phyloP scores from a whole-genome alignment of 495 filamentous ascomycete genomes.

The Trypethelium eluteriae region DNA sequence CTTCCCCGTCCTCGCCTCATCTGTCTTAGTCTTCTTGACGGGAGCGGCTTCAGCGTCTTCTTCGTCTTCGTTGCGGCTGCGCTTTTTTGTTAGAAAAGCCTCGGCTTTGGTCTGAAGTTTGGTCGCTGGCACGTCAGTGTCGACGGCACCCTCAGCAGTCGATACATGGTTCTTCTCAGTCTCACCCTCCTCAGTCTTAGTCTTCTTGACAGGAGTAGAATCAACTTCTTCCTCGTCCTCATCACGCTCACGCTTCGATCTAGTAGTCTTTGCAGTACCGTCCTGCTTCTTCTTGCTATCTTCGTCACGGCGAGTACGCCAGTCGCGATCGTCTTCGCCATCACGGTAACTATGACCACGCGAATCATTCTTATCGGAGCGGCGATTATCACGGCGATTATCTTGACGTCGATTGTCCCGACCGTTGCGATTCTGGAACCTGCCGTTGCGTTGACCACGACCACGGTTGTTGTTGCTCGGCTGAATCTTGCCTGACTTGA shows the following conservation, averaged over 20 bases:
- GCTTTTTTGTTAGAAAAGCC: too few species aligned
- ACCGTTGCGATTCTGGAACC: conserved; percentile 10
- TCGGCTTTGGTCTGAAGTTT: too few species aligned
- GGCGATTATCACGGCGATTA: conserved; percentile 27
- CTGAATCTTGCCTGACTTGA: conserved; percentile 43
- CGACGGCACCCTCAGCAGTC: too few species aligned
- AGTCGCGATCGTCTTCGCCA: conserved; percentile 25
- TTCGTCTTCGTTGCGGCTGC: too few species aligned
- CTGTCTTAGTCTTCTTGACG: not conserved
- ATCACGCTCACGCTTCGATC: conserved; percentile 29
- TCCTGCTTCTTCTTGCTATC: conserved; percentile 12
- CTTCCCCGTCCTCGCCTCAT: not conserved
- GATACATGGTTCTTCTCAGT: not conserved
- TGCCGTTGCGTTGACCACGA: conserved; percentile 13
- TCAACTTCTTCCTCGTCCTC: conserved; percentile 14
- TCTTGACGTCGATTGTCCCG: conserved; percentile 8
- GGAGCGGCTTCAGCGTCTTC: not conserved
- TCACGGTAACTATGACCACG: conserved; percentile 23
- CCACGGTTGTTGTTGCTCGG: conserved; percentile 12
- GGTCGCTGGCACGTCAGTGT: too few species aligned
- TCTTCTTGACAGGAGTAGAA: conserved; percentile 5
- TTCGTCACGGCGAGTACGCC: conserved; percentile 16
- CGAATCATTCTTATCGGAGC: conserved; percentile 2
- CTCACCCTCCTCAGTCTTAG: conserved; percentile 17
- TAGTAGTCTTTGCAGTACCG: conserved; percentile 3